Conservation (phyloP, 192 early-diverging fungal species). For the Entomortierella beljakovae region DNA sequence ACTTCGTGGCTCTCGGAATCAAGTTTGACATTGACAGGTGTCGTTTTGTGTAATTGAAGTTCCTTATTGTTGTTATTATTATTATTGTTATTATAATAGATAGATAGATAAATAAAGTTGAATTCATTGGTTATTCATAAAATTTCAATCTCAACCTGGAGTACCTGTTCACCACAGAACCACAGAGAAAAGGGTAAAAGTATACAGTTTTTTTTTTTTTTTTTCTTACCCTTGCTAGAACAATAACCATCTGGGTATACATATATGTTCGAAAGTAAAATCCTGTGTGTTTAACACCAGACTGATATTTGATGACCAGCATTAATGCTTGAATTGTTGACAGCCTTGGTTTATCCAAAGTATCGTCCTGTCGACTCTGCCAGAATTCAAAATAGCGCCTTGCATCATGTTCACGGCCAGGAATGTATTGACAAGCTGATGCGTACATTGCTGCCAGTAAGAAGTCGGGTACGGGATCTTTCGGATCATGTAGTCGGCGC, state of each 20-base stretch:
- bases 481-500: constrained; percentile 53
- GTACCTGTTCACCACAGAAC: too few species aligned
- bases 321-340: constrained; percentile 64
- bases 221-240: constrained; percentile 39
- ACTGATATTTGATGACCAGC: constrained; percentile 63
- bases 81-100: too few species aligned
- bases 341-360: constrained; percentile 60
- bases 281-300: constrained; percentile 56
- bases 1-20: constrained; percentile 45
- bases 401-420: constrained; percentile 29
- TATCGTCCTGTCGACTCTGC: constrained; percentile 58
- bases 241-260: constrained; percentile 56
- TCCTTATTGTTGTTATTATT: too few species aligned
- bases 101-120: too few species aligned
- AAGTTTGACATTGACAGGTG: constrained; percentile 38
- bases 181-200: too few species aligned
- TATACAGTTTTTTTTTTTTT: too few species aligned
- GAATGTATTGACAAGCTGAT: constrained; percentile 56
- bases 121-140: too few species aligned
- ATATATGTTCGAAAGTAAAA: constrained; percentile 61
- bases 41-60: constrained; percentile 39
- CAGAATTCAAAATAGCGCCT: constrained; percentile 36
- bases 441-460: constrained; percentile 66
- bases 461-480: constrained; percentile 59
- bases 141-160: too few species aligned